Percentiles rank a stretch among this genome's conserved stretches.
Conservation (phyloP, 2,329 filamentous ascomycete genomes). For the Arthrobotrys conoides region DNA sequence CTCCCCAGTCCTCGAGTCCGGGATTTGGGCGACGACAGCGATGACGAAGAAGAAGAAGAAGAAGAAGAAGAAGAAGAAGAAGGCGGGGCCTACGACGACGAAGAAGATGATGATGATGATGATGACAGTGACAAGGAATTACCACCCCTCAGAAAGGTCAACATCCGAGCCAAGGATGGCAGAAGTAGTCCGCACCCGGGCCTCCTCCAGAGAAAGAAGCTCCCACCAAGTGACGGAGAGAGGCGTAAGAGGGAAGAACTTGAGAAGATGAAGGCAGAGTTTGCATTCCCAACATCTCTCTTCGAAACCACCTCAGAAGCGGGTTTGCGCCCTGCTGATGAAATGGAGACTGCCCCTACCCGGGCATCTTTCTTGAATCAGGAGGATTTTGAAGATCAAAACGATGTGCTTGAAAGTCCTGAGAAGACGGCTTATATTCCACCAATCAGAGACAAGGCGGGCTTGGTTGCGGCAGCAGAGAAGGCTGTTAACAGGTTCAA, state of each 20-base stretch:
- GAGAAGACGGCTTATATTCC: constrained; percentile 53
- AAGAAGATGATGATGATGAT: not conserved
- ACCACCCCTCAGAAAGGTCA: constrained; percentile 19
- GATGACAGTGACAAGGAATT: constrained; percentile 11
- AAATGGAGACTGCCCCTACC: constrained; percentile 43
- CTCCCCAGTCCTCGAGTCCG: constrained; percentile 35
- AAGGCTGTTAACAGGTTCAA: constrained; percentile 50
- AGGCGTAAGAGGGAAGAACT: constrained; percentile 44
- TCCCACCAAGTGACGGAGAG: constrained; percentile 51
- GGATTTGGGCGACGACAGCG: constrained; percentile 12
- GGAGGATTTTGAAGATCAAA: constrained; percentile 58
- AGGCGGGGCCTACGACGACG: constrained; percentile 1
- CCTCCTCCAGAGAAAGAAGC: constrained; percentile 42
- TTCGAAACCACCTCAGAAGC: constrained; percentile 48
- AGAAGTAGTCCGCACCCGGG: constrained; percentile 49
- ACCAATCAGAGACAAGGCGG: constrained; percentile 49
- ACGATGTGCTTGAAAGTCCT: constrained; percentile 33
- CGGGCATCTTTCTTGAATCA: constrained; percentile 53
- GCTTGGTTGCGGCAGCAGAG: constrained; percentile 49
- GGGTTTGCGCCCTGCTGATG: constrained; percentile 36
- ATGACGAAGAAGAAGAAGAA: not conserved
- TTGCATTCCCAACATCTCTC: constrained; percentile 55
- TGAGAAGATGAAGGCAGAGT: constrained; percentile 59
- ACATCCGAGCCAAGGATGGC: constrained; percentile 46
- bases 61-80: not conserved